Base-by-base conservation (phyloP, 305 asterid species). In the Rubia balearica region DNA sequence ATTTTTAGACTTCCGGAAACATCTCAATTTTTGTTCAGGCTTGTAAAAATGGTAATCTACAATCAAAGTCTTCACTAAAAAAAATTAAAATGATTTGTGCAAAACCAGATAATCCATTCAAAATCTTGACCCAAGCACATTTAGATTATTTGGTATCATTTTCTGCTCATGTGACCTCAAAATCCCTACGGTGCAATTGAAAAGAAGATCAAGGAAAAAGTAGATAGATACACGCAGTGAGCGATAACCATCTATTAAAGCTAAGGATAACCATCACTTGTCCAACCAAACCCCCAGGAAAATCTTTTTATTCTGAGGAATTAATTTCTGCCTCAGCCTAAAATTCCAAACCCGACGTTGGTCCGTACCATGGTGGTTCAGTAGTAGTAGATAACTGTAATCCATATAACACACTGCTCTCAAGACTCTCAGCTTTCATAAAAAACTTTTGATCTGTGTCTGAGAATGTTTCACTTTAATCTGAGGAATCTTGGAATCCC, bases 351-450 rank as follows among this genome's bases (percentile, higher is more conserved):
- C 98, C 97, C 98, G 97, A 93, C 92, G 87, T 82, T 6, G 98
- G 97, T 76, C 90, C 96, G 69, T 93, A 97, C 59, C 98, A 93
- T 77, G 90, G 78, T 56, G 98, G 97, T 74, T 97, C 98, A 53
- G 98, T 78, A 36, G 90, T 83, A 65, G 97, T 86, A 71, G 98
- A 96, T 69, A 89, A 64, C 79, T 90, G 96, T 82, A 93, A 93
- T 79, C 97, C 97, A 6, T 96, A 89, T 68, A 90, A 73, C 67
- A 93, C 87, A 63, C 91, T 85, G 88, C 87, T 90, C 80, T 87
- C 96, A 65, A 92, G 87, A 86, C 85, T 81, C 80, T 89, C 87
- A 33, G 84, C 90, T 83, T 87, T 96, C 71, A 75, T 77, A 67
- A 75, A 70, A 61, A 87, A 77, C 79, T 66, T 55, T 76, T 82